Conservation (phyloP, 208 protist species). For the Crithidia acanthocephali region DNA sequence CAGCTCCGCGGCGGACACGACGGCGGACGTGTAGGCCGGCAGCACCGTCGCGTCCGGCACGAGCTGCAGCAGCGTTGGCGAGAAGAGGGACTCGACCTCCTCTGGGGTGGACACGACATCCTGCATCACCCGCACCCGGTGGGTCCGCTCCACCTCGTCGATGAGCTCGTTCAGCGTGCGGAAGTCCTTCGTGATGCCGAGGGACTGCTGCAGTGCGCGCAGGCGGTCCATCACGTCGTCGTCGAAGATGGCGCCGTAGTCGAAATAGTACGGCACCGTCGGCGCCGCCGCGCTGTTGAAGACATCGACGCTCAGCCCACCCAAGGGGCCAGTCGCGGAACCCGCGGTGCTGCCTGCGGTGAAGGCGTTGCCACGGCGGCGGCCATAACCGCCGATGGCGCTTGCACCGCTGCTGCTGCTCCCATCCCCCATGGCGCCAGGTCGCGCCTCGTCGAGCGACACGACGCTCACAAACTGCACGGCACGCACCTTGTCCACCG, state of each 20-base stretch:
- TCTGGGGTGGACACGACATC: constrained; percentile 71
- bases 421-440: background rate
- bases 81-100: constrained; percentile 80
- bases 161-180: constrained; percentile 80
- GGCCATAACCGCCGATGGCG: background rate
- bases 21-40: constrained; percentile 63
- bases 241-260: constrained; percentile 73
- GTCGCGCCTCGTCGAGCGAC: constrained; percentile 61
- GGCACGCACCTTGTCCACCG: constrained; percentile 57
- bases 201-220: constrained; percentile 53
- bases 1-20: constrained; percentile 69
- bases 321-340: background rate
- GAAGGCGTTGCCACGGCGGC: background rate
- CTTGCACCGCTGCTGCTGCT: background rate
- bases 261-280: constrained; percentile 77
- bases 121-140: constrained; percentile 71
- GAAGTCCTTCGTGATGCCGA: constrained; percentile 69
- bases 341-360: too few species aligned
- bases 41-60: constrained; percentile 83
- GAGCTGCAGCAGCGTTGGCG: constrained; percentile 81
- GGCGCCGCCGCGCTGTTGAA: constrained; percentile 18
- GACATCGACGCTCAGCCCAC: constrained; percentile 26
- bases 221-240: constrained; percentile 77
- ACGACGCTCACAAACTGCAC: constrained; percentile 82
- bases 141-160: constrained; percentile 58